Percentiles rank a stretch among this genome's conserved stretches.
Evolutionary conservation across 331 rosid species (phyloP).

Genomic region (Pyrus hybrid): DNA sequence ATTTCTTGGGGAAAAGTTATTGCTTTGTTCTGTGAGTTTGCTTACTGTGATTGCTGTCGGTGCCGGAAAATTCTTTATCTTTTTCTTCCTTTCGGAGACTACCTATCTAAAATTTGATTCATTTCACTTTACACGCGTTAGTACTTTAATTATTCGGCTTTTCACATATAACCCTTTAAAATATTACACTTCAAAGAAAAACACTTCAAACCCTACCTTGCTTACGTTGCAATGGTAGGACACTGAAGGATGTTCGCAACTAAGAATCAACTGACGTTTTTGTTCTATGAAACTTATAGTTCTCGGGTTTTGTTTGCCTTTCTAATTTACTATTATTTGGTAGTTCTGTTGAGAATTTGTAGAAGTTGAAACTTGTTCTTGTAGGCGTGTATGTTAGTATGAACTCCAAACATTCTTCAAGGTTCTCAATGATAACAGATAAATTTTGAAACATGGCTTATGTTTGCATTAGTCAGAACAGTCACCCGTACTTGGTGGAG

Average conservation of each 20-base stretch:
- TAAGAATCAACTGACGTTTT: background rate
- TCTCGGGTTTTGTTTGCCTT: background rate
- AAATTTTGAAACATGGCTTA: background rate
- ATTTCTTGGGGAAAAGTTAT: background rate
- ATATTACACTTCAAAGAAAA: background rate
- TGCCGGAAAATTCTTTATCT: background rate
- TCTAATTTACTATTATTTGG: background rate
- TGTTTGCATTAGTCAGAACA: background rate
- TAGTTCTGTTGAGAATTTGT: background rate
- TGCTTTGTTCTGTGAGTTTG: background rate
- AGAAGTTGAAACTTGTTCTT: background rate
- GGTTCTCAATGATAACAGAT: background rate
- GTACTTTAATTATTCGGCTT: background rate
- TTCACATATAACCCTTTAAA: background rate
- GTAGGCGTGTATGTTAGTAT: background rate
- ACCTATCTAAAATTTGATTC: background rate
- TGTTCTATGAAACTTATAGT: background rate
- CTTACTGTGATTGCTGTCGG: background rate
- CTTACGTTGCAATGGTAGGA: background rate
- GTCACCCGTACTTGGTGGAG: background rate
- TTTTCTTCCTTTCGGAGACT: background rate
- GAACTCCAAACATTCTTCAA: background rate
- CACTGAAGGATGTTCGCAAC: background rate
- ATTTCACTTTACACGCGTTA: background rate
- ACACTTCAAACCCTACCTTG: background rate